Conservation (phyloP, 2,329 filamentous ascomycete species). For the Aspergillus felis region DNA sequence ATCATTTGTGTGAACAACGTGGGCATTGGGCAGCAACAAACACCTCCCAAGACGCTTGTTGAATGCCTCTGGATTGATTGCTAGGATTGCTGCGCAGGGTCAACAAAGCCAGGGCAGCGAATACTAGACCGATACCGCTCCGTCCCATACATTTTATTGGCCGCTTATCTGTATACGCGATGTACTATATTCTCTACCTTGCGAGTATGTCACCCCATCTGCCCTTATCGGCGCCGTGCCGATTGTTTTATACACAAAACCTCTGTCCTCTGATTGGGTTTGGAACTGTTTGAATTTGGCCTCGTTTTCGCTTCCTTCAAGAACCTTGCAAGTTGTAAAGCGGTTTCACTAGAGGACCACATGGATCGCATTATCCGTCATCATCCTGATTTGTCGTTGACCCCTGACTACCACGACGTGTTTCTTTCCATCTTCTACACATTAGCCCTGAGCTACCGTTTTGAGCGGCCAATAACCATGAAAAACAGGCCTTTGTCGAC, state of each 20-base stretch:
- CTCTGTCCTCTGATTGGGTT: not conserved
- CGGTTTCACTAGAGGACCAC: not conserved
- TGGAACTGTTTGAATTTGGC: not conserved
- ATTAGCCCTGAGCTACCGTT: not conserved
- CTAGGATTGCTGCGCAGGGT: slow-evolving; percentile 18
- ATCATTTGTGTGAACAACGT: slow-evolving; percentile 14
- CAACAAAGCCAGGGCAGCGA: slow-evolving; percentile 16
- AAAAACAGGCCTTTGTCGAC: slow-evolving; percentile 77
- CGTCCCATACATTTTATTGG: slow-evolving; percentile 19
- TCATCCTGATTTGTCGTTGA: not conserved
- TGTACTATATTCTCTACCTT: slow-evolving; percentile 61
- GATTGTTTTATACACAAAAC: slow-evolving; percentile 1
- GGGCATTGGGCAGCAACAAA: slow-evolving; percentile 24
- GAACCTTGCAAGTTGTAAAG: not conserved
- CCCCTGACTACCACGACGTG: not conserved
- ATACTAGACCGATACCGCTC: slow-evolving; percentile 21
- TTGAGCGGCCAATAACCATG: slow-evolving; percentile 35
- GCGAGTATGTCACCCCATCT: slow-evolving; percentile 60
- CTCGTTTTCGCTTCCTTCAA: not conserved
- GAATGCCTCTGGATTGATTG: slow-evolving; percentile 13
- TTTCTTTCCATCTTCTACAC: not conserved
- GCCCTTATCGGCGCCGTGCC: slow-evolving; percentile 6
- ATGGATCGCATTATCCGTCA: not conserved
- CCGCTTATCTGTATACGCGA: slow-evolving; percentile 20
- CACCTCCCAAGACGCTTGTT: slow-evolving; percentile 13